phyloP scores from a whole-genome alignment of 495 filamentous ascomycete genomes.

The Poronia punctata region DNA sequence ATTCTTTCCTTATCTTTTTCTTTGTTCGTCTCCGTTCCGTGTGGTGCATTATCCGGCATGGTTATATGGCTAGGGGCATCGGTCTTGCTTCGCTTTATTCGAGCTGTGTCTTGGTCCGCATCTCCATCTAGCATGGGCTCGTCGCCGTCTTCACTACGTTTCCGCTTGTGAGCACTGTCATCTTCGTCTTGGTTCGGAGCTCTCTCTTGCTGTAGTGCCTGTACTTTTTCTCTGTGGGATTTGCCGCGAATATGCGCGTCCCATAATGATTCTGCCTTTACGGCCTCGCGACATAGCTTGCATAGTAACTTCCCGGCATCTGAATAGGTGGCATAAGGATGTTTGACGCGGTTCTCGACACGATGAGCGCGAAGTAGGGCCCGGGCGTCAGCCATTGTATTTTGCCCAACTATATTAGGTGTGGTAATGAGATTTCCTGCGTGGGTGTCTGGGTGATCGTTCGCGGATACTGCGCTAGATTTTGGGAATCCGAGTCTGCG shows the following conservation, averaged over 20 bases:
- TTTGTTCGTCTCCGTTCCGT: conserved; percentile 4
- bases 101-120: conserved; percentile 31
- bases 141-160: conserved; percentile 32
- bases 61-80: conserved; percentile 7
- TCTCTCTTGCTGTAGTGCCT: conserved; percentile 13
- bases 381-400: conserved; percentile 73
- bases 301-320: conserved; percentile 54
- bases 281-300: conserved; percentile 47
- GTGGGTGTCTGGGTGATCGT: background rate
- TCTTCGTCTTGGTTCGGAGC: conserved; percentile 3
- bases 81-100: conserved; percentile 37
- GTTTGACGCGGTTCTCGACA: conserved; percentile 63
- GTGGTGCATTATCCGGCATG: background rate
- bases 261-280: conserved; percentile 59
- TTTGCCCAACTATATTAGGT: background rate
- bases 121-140: conserved; percentile 23
- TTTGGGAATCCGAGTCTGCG: no score
- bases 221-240: conserved; percentile 38
- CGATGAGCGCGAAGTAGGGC: conserved; percentile 77
- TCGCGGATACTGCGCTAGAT: no score
- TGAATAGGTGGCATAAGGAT: conserved; percentile 56
- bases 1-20: conserved; percentile 16
- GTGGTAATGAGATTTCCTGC: background rate
- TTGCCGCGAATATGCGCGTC: conserved; percentile 46
- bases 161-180: conserved; percentile 27